Conservation (phyloP, 306 rosid genomes). For the Arachis stenosperma region DNA sequence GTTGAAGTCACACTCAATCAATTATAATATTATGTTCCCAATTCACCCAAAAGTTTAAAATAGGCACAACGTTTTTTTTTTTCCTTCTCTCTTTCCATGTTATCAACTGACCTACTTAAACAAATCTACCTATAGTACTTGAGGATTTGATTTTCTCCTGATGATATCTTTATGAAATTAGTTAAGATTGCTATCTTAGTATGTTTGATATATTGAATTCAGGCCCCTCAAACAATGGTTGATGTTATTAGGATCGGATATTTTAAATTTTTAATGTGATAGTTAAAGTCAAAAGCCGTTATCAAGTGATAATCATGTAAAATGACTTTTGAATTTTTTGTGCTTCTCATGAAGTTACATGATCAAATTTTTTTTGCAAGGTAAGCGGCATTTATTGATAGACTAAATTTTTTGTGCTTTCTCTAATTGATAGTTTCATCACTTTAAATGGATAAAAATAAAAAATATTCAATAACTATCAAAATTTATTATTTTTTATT, state of each 20-base stretch:
- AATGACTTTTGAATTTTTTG: too few relatives aligned
- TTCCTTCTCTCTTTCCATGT: background rate
- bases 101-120: background rate
- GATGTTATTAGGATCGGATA: background rate
- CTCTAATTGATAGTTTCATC: too few relatives aligned
- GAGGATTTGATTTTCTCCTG: background rate
- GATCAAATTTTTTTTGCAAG: too few relatives aligned
- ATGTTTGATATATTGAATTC: background rate
- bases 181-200: background rate
- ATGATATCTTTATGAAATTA: background rate
- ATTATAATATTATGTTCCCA: conserved; percentile 1
- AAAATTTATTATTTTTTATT: too few relatives aligned
- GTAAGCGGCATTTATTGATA: too few relatives aligned
- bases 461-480: too few relatives aligned
- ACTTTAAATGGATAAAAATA: too few relatives aligned
- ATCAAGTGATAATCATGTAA: background rate
- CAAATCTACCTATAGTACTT: background rate
- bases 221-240: background rate
- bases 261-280: too few relatives aligned
- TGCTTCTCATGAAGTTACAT: too few relatives aligned
- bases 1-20: conserved; percentile 33
- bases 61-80: too few relatives aligned
- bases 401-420: too few relatives aligned
- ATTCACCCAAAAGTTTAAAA: too few relatives aligned
- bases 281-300: background rate